phyloP scores from a whole-genome alignment of 768 basidiomycete genomes.

The Rhizopogon vulgaris region DNA sequence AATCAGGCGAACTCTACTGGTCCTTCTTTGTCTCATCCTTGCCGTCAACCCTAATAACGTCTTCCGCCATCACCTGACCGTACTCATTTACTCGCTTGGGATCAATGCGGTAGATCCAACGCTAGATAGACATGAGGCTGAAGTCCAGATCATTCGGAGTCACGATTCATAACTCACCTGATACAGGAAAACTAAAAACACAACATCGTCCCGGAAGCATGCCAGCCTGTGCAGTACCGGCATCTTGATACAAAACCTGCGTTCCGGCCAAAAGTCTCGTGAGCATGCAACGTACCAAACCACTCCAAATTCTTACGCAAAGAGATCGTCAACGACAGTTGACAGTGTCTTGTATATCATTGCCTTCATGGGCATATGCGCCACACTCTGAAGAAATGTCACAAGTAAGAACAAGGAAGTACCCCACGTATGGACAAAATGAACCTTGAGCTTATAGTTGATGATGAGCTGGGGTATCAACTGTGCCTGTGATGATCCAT shows the following conservation, averaged over 20 bases:
- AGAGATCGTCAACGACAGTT: constrained; percentile 88
- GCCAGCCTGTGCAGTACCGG: constrained; percentile 88
- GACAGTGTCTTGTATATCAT: constrained; percentile 95
- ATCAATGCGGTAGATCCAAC: constrained; percentile 97
- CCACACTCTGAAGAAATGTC: constrained; percentile 60
- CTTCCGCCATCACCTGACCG: constrained; percentile 70
- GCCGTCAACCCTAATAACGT: constrained; percentile 35
- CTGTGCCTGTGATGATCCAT: constrained; percentile 54
- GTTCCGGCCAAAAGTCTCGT: constrained; percentile 10
- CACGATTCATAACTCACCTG: constrained; percentile 50
- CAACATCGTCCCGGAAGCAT: constrained; percentile 86
- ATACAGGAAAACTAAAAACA: constrained; percentile 89
- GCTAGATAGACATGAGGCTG: constrained; percentile 38
- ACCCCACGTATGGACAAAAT: constrained; percentile 14
- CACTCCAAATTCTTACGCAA: constrained; percentile 52
- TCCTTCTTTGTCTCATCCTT: constrained; percentile 52
- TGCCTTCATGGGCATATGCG: constrained; percentile 98
- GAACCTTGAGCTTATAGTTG: constrained; percentile 93
- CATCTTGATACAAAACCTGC: constrained; percentile 94
- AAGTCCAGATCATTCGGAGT: constrained; percentile 8
- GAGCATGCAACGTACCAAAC: constrained; percentile 5
- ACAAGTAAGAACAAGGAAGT: constrained; percentile 3
- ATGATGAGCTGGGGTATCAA: constrained; percentile 86
- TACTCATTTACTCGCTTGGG: constrained; percentile 94
- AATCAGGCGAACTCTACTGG: constrained; percentile 24